Conservation (phyloP, 352 stramenopile species). For the Phytophthora cryptogea region DNA sequence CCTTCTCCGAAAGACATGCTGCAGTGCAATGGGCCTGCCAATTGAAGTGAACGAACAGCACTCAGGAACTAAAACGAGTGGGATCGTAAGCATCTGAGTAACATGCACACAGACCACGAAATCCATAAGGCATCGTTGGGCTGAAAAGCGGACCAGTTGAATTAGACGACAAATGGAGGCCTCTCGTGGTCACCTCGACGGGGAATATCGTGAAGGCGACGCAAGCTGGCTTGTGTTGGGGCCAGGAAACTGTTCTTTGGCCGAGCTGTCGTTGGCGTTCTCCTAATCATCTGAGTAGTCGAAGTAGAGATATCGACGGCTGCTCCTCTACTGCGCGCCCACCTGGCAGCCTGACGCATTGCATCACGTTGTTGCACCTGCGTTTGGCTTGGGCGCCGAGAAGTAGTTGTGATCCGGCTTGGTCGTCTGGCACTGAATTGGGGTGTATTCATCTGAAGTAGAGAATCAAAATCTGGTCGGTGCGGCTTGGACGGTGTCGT, state of each 20-base stretch:
- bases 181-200: slow-evolving; percentile 31
- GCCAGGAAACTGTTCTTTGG: slow-evolving; percentile 65
- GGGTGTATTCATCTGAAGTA: slow-evolving; percentile 36
- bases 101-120: too few relatives aligned
- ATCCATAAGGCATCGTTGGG: not conserved
- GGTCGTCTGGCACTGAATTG: slow-evolving; percentile 31
- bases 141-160: not conserved
- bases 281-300: slow-evolving; percentile 23
- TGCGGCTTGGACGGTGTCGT: slow-evolving; percentile 16
- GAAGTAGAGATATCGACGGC: slow-evolving; percentile 33
- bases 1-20: too few relatives aligned
- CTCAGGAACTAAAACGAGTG: not conserved
- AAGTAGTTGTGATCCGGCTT: slow-evolving; percentile 19
- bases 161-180: slow-evolving; percentile 52
- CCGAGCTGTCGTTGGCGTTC: slow-evolving; percentile 16
- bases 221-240: slow-evolving; percentile 70
- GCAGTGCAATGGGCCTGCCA: too few relatives aligned
- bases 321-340: slow-evolving; percentile 30
- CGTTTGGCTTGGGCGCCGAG: slow-evolving; percentile 21
- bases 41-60: too few relatives aligned
- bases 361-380: slow-evolving; percentile 30
- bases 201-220: slow-evolving; percentile 40
- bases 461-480: slow-evolving; percentile 47
- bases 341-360: slow-evolving; percentile 35
- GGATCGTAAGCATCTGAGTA: too few relatives aligned